These are phyloP conservation scores for Arabis hirsuta DNA, from an alignment of 345 rosid genomes.

Conservation along the genomic window DNA sequence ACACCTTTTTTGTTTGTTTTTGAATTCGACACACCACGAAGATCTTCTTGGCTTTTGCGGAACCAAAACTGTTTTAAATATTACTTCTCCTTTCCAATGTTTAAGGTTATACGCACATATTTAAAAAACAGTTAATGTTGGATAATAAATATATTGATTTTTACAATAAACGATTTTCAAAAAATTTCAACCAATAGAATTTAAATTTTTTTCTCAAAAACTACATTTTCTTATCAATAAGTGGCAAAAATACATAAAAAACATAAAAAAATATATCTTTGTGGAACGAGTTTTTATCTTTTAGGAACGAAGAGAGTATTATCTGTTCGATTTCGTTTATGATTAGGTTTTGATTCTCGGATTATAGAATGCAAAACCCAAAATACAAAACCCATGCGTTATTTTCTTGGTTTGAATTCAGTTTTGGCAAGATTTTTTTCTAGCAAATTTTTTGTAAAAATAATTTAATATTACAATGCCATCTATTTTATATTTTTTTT, in stretches of 20 bases:
- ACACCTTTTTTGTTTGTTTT: slow-evolving; percentile 15
- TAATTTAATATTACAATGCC: background rate
- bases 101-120: too few species aligned
- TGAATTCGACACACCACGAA: slow-evolving; percentile 21
- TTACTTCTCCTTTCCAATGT: background rate
- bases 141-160: too few species aligned
- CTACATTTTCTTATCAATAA: too few species aligned
- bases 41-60: slow-evolving; percentile 1
- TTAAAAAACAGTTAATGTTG: too few species aligned
- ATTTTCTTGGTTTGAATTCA: background rate
- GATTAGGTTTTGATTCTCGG: background rate
- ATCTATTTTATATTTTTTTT: background rate
- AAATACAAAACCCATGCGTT: background rate
- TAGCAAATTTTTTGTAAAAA: background rate
- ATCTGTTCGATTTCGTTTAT: background rate
- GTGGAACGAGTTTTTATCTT: too few species aligned
- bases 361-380: background rate
- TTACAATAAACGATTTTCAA: too few species aligned
- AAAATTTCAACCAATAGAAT: too few species aligned
- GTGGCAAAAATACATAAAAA: too few species aligned
- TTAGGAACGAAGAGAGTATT: background rate
- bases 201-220: too few species aligned
- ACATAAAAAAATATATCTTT: too few species aligned
- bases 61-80: background rate
- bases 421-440: background rate